Evolutionary conservation across 805 yeast genomes (phyloP), one percentile per base, ranked within the genome.

Genomic region (Yarrowia deformans): DNA sequence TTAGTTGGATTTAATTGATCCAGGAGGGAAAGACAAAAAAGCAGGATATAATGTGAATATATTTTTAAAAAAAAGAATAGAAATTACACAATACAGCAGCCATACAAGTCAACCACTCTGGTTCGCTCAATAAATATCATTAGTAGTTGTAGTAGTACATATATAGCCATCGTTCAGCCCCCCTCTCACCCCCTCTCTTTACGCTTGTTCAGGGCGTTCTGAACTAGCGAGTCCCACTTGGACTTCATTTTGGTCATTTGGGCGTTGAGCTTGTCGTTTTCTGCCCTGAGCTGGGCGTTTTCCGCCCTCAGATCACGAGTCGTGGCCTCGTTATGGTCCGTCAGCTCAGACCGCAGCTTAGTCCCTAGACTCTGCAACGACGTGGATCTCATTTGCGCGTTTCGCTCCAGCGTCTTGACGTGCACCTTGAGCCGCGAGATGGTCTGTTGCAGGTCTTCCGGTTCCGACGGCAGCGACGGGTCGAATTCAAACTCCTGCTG

Each of bases 201-300:
- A 2, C 52, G 18, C 34, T 60, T 60, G 8, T 79, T 86, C 69
- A 87, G 81, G 1, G 91, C 91, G 72, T 87, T 85, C 74, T 88
- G 88, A 23, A 88, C 88, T 37, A 88, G 77, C 29, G 83, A 85
- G 72, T 88, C 87, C 92, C 92, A 89, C 45, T 90, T 77, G 70
- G 85, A 85, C 70, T 85, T 86, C 67, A 88, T 76, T 69, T 84
- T 83, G 2, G 80, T 79, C 6, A 81, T 82, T 72, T 88, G 87
- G 56, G 80, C 80, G 63, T 84, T 84, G 69, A 87, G 76, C 58
- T 83, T 83, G 56, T 77, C 79, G 70, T 81, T 83, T 56, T 82
- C 85, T 63, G 78, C 78, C 40, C 74, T 69, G 16, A 82, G 68
- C 10, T 74, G 71, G 29, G 81, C 83, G n/a, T 82, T 69, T 67